Percentiles rank a stretch among this genome's conserved stretches.
Conservation (phyloP, 1,139 yeast genomes). For the Debaryomyces coudertii region DNA sequence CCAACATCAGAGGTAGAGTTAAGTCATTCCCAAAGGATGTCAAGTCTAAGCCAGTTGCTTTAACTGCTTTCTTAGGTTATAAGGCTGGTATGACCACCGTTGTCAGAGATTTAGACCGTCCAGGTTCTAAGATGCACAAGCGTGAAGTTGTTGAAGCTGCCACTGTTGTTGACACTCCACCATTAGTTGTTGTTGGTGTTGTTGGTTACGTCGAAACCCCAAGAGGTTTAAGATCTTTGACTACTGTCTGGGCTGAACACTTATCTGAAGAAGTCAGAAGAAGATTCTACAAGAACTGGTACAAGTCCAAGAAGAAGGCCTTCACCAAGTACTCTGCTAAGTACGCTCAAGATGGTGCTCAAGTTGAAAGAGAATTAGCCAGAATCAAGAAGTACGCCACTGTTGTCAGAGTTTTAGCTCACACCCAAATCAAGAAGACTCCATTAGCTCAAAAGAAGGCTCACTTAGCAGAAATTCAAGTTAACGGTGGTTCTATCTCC, state of each 20-base stretch:
- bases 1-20: slow-evolving; percentile 98
- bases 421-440: slow-evolving; percentile 99
- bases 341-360: slow-evolving; percentile 90
- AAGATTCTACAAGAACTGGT: slow-evolving; percentile 99
- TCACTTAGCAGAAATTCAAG: slow-evolving; percentile 98
- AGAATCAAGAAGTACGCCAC: slow-evolving; percentile 98
- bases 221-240: slow-evolving; percentile 99
- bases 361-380: slow-evolving; percentile 94
- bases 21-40: slow-evolving; percentile 99
- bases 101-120: slow-evolving; percentile 99
- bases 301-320: slow-evolving; percentile 99
- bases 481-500: slow-evolving; percentile 98
- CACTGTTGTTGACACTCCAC: slow-evolving; percentile 99
- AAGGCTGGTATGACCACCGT: slow-evolving; percentile 99
- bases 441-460: slow-evolving; percentile 99
- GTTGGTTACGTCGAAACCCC: slow-evolving; percentile 99
- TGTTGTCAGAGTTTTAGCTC: slow-evolving; percentile 98
- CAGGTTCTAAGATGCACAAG: slow-evolving; percentile 99
- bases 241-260: slow-evolving; percentile 99
- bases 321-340: slow-evolving; percentile 99
- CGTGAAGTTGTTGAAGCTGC: slow-evolving; percentile 99
- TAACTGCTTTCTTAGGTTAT: slow-evolving; percentile 99
- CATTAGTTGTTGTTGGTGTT: slow-evolving; percentile 98
- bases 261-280: slow-evolving; percentile 98
- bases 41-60: slow-evolving; percentile 96